Evolutionary conservation across 768 basidiomycete genomes (phyloP), one percentile per base, ranked within the genome.

Genomic region (Auricularia sp.): DNA sequence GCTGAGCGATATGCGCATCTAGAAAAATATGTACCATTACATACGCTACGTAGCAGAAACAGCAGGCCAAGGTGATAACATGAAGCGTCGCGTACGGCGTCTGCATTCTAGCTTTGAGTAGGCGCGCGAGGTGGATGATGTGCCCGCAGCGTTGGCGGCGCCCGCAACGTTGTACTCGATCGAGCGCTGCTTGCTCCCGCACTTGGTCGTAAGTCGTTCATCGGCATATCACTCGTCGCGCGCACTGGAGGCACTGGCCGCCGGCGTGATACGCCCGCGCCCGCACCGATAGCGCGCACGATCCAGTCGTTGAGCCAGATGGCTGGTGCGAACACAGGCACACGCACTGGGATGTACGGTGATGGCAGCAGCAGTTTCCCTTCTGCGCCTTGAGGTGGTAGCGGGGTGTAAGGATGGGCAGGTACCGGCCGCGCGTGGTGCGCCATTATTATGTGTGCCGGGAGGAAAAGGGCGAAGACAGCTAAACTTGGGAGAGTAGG

Each of bases 401-500:
- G 73, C 2, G 90, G 85, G 71, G 84, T 86, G 71, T 87, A 90
- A 5, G 92, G 92, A 72, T 94, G 88, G 33, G 79, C 68, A 0
- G 93, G 93, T 24, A 85, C 77, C 0, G 93, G 92, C 1, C 78
- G 80, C 0, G 91, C 87, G 67, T 88, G 82, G 79, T 88, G 88
- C 13, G 92, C 89, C 80, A 94, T 86, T 68, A 94, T 90, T 54
- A 91, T 86, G 74, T 84, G 62, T 61, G 80, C 79, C 44, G 93
- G 93, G 72, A 89, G 93, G 13, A 93, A 71, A 62, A 94, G 81
- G 0, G 92, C 90, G 69, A 94, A 95, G 21, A 90, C 72, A 10
- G 88, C 88, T n/a, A 85, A 89, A 69, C 89, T 94, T 13, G 90
- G 89, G 44, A 92, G 82, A 51, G 84, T 81, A 66, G 83, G 85